phyloP scores from a whole-genome alignment of 331 rosid species.

The Rhamnella rubrinervis region DNA sequence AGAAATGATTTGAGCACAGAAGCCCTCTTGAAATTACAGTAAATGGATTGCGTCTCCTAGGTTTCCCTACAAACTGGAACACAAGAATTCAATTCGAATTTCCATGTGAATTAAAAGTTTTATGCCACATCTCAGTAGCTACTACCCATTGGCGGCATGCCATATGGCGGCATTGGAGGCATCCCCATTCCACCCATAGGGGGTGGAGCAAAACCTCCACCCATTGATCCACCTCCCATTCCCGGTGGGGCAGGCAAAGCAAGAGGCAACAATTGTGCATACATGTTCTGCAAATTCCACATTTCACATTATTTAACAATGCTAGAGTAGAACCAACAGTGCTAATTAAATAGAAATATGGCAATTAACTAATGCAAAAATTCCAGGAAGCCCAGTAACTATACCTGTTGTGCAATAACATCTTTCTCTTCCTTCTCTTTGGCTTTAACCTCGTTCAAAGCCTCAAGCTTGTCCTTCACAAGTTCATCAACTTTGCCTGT shows the following conservation, averaged over 20 bases:
- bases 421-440: constrained; percentile 91
- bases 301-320: neutral
- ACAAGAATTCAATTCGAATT: constrained; percentile 10
- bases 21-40: constrained; percentile 39
- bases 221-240: constrained; percentile 68
- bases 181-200: constrained; percentile 94
- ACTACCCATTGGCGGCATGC: constrained; percentile 99
- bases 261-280: constrained; percentile 94
- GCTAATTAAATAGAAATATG: too few species aligned
- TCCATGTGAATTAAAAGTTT: neutral
- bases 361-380: too few species aligned
- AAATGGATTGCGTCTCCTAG: constrained; percentile 30
- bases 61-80: constrained; percentile 25
- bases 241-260: constrained; percentile 99
- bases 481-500: constrained; percentile 95
- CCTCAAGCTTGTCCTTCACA: constrained; percentile 84
- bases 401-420: constrained; percentile 91
- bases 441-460: constrained; percentile 66
- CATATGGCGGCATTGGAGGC: constrained; percentile 99
- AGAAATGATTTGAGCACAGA: constrained; percentile 37
- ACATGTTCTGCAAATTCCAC: constrained; percentile 79
- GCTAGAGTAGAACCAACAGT: too few species aligned
- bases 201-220: constrained; percentile 83
- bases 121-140: constrained; percentile 49
- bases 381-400: neutral